Conservation (phyloP, 2,329 filamentous ascomycete genomes). For the Trichophyton simii region DNA sequence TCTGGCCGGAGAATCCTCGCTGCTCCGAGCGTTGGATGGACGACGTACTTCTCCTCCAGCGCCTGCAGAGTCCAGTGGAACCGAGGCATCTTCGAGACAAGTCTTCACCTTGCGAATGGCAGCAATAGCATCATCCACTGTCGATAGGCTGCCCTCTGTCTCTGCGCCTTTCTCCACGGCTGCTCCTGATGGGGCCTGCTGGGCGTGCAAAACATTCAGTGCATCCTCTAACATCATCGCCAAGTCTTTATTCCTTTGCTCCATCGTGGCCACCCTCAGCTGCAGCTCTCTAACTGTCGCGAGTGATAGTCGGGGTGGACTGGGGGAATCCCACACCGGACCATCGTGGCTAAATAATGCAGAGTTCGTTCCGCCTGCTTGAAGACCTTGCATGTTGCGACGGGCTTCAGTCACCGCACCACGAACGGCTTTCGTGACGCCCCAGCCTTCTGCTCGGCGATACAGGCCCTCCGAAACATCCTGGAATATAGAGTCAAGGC, state of each 20-base stretch:
- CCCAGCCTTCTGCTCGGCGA: conserved; percentile 37
- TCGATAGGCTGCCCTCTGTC: background rate
- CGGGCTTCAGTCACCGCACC: conserved; percentile 37
- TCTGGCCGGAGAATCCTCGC: background rate
- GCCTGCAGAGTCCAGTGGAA: conserved; percentile 16
- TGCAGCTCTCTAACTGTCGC: conserved; percentile 19
- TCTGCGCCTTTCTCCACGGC: conserved; percentile 7
- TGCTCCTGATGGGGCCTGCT: conserved; percentile 11
- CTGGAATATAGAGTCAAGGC: conserved; percentile 35
- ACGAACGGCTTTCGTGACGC: conserved; percentile 37
- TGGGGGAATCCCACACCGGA: conserved; percentile 12
- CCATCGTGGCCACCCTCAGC: conserved; percentile 23
- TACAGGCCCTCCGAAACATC: conserved; percentile 39
- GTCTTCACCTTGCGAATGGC: conserved; percentile 33
- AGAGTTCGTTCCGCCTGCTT: conserved; percentile 27
- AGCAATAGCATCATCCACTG: conserved; percentile 25
- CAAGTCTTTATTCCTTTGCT: conserved; percentile 31
- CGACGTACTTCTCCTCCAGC: background rate
- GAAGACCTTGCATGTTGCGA: conserved; percentile 35
- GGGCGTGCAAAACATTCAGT: conserved; percentile 28
- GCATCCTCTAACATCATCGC: conserved; percentile 31
- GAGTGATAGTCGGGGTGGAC: conserved; percentile 10
- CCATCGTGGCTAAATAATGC: conserved; percentile 14
- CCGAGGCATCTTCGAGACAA: conserved; percentile 30
- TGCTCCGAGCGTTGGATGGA: background rate